Evolutionary conservation across 2,329 filamentous ascomycete species (phyloP).

Genomic region (Xylariaceae sp.): DNA sequence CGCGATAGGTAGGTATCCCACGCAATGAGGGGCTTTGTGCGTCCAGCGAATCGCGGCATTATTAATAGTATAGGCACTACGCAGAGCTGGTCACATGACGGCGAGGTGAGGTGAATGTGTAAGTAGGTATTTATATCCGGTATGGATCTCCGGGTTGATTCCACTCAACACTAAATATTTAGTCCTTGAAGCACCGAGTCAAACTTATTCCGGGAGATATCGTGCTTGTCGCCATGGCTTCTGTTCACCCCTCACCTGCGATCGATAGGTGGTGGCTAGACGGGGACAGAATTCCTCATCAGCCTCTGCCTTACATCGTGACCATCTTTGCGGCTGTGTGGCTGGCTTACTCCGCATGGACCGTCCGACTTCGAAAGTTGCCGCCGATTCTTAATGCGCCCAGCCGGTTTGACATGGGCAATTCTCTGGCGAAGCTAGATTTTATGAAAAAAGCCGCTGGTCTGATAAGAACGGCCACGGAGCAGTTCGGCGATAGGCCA

Average conservation of each 20-base stretch:
- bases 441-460: constrained; percentile 8
- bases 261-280: constrained; percentile 16
- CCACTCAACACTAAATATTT: no score
- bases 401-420: constrained; percentile 12
- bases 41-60: no score
- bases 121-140: no score
- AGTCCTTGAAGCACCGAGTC: no score
- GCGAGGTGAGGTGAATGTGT: no score
- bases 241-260: constrained; percentile 10
- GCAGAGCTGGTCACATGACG: no score
- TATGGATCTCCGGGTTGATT: no score
- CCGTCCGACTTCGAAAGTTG: constrained; percentile 7
- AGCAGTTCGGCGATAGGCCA: constrained; percentile 8
- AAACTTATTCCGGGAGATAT: no score
- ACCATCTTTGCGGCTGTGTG: constrained; percentile 1
- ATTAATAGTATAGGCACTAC: no score
- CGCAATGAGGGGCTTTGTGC: no score
- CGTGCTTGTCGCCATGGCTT: constrained; percentile 6
- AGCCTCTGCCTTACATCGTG: constrained; percentile 7
- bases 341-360: constrained; percentile 11
- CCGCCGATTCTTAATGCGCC: constrained; percentile 17
- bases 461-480: constrained; percentile 10
- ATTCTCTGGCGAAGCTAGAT: constrained; percentile 14
- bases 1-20: no score
- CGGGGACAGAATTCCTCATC: constrained; percentile 8